These are phyloP conservation scores for Calvatia gigantea DNA, from an alignment of 768 basidiomycete genomes.

Conservation along the genomic window DNA sequence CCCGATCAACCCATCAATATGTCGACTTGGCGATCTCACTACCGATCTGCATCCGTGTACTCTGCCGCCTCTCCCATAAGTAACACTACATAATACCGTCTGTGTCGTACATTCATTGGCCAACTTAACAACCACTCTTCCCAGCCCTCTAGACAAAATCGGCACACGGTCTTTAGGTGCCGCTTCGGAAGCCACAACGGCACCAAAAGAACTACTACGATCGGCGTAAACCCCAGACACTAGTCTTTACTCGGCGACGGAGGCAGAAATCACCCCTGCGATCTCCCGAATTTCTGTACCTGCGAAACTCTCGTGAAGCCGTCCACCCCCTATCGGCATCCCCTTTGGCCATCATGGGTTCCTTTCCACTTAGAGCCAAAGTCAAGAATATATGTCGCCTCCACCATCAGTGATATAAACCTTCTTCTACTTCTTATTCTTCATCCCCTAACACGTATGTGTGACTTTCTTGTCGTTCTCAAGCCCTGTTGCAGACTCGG, in stretches of 20 bases:
- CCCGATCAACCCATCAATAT: too few relatives aligned
- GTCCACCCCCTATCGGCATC: neutral
- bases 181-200: too few relatives aligned
- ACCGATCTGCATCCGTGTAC: too few relatives aligned
- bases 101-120: too few relatives aligned
- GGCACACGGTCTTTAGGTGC: neutral
- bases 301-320: neutral
- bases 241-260: neutral
- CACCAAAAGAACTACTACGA: too few relatives aligned
- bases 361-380: neutral
- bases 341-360: neutral
- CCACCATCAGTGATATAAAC: neutral
- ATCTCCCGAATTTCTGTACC: neutral
- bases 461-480: neutral
- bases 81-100: too few relatives aligned
- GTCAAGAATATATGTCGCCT: neutral
- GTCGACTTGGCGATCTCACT: too few relatives aligned
- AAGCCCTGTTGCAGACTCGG: too few relatives aligned
- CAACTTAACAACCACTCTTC: neutral
- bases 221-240: neutral
- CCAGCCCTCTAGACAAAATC: neutral
- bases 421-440: neutral
- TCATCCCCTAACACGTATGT: neutral
- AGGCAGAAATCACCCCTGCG: neutral
- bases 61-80: too few relatives aligned